Percentiles rank a stretch among this genome's conserved stretches.
These are phyloP conservation scores for Lactarius sp. DNA, from an alignment of 768 basidiomycete species.

Conservation along the genomic window DNA sequence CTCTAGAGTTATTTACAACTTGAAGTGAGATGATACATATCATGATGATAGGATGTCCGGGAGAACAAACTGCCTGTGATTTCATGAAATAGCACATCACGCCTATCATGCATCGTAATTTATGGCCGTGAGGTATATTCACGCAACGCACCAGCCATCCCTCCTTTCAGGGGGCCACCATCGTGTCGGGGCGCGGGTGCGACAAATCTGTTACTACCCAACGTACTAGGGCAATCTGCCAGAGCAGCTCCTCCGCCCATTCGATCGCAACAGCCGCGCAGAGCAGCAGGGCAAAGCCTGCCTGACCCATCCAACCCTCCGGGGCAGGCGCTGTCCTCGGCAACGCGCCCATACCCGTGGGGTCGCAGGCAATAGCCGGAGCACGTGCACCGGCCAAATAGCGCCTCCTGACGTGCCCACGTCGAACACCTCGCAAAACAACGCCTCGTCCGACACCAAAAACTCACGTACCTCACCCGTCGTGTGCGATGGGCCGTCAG, in stretches of 20 bases:
- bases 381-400: not conserved
- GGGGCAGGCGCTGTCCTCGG: not conserved
- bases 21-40: too few species aligned
- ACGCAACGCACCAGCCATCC: not conserved
- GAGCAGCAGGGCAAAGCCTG: not conserved
- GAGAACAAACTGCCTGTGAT: too few species aligned
- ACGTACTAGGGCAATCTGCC: conserved; percentile 1
- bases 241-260: conserved; percentile 5
- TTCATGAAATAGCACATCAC: too few species aligned
- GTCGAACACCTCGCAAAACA: not conserved
- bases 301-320: not conserved
- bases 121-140: too few species aligned
- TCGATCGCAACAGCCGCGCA: not conserved
- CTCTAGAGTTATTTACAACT: too few species aligned
- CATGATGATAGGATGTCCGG: too few species aligned
- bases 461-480: not conserved
- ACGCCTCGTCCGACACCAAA: not conserved
- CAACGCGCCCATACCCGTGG: not conserved
- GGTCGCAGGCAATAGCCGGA: not conserved
- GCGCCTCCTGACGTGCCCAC: not conserved
- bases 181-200: not conserved
- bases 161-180: not conserved
- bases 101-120: too few species aligned
- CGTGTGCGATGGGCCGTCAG: too few species aligned
- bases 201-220: not conserved